phyloP scores from a whole-genome alignment of 345 rosid species.

The Mangifera indica region DNA sequence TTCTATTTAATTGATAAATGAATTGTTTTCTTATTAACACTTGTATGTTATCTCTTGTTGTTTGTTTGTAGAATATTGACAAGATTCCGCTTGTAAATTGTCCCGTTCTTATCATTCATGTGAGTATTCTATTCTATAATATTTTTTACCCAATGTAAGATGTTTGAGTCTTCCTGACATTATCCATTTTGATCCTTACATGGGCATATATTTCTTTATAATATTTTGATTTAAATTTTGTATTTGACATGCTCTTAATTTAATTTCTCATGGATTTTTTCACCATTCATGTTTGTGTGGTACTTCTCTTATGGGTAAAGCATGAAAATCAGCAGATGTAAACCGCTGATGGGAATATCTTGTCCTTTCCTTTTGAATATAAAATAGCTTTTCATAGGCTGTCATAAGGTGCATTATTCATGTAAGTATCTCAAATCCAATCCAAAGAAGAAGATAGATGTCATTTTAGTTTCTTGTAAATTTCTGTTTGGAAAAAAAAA shows the following conservation, averaged over 20 bases:
- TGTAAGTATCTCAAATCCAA: constrained; percentile 22
- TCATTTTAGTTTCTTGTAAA: constrained; percentile 16
- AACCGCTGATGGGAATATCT: not conserved
- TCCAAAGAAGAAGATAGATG: too few species aligned
- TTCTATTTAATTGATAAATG: constrained; percentile 8
- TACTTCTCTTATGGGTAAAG: too few species aligned
- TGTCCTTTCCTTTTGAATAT: not conserved
- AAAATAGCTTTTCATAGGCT: not conserved
- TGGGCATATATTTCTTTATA: not conserved
- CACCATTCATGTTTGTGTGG: too few species aligned
- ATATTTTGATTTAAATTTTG: not conserved
- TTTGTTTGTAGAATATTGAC: constrained; percentile 79
- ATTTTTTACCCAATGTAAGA: not conserved
- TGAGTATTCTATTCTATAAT: constrained; percentile 42
- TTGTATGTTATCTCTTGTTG: constrained; percentile 6
- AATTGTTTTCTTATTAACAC: constrained; percentile 7
- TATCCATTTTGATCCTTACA: not conserved
- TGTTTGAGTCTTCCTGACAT: not conserved
- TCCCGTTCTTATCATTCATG: constrained; percentile 92
- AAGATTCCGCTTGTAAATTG: constrained; percentile 90
- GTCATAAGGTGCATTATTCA: constrained; percentile 10
- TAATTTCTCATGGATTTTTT: not conserved
- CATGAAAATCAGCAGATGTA: not conserved
- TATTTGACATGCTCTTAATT: not conserved
- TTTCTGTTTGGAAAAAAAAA: constrained; percentile 9